Base-by-base conservation (phyloP, 2,329 filamentous ascomycete genomes). In the Allantophomopsis cytisporea region DNA sequence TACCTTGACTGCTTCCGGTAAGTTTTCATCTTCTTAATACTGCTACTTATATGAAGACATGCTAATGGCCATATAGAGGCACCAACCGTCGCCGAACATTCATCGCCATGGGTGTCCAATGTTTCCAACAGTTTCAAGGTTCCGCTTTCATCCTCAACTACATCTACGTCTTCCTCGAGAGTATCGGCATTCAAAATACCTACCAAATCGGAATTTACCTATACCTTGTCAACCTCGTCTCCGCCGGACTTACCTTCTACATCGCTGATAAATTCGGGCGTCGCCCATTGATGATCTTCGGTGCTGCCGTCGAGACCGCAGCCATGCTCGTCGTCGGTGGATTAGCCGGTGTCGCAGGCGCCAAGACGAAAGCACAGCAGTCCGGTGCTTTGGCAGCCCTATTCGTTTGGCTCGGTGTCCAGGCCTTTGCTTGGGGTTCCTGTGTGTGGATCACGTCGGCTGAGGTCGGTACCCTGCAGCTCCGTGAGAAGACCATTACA, bases 401-500 rank as follows among this genome's bases (percentile, higher is more conserved):
- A n/a, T 45, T 47, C 17, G 40, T 44, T 13, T 45, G 45, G 45
- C 43, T 43, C 11, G 44, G 42, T 21, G 38, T 47, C 1, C 45
- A 47, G 21, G 39, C 38, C 20, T 40, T 43, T n/a, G 35, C 40
- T 16, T 43, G 41, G 45, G 41, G 39, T 31, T 48, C 45, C 41
- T 47, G 41, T 31, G 48, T 50, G 38, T 58, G 54, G 54, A 53
- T 54, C 33, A 43, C 48, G 7, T 51, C 50, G 7, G 50, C 50
- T n/a, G 53, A 58, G 35, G 46, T 51, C 4, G 43, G 49, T 3
- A 54, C 50, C 5, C 41, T 43, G 1, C 47, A 49, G 8, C 45
- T 56, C 10, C 46, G 54, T 12, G 54, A 57, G 42, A 50, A 49
- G 38, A 55, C 54, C 7, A 41, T 55, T 11, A 49, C 47, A 2